These are phyloP conservation scores for Ogataea philodendri DNA, from an alignment of 805 yeast species.

Conservation along the genomic window DNA sequence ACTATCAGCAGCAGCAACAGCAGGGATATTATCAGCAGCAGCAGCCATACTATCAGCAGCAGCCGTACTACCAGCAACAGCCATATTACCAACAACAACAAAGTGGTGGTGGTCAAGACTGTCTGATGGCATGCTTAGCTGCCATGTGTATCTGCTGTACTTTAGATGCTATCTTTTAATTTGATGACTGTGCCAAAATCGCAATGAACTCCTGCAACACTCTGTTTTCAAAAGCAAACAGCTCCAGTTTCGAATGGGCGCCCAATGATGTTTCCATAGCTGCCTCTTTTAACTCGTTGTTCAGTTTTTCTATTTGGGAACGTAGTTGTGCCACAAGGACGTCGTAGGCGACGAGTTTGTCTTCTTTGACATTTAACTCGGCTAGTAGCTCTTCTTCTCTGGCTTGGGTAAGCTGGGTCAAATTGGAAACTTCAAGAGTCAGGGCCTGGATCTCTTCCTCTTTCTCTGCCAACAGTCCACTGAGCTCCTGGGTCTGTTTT, in stretches of 20 bases:
- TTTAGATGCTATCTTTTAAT: conserved; percentile 47
- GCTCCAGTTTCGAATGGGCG: conserved; percentile 20
- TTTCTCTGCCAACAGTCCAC: conserved; percentile 10
- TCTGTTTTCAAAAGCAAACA: conserved; percentile 19
- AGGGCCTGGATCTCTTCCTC: conserved; percentile 12
- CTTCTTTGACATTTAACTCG: conserved; percentile 9
- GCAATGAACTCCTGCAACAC: conserved; percentile 15
- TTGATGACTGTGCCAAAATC: conserved; percentile 16
- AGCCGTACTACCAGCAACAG: conserved; percentile 39
- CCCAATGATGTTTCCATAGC: conserved; percentile 23
- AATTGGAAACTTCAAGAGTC: conserved; percentile 9
- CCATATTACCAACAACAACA: conserved; percentile 43
- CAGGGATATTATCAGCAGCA: conserved; percentile 21
- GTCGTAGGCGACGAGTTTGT: conserved; percentile 12
- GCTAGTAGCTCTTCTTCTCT: conserved; percentile 8
- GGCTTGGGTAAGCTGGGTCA: conserved; percentile 5
- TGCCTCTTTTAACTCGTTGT: conserved; percentile 13
- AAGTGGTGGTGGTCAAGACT: conserved; percentile 36
- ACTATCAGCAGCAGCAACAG: conserved; percentile 35
- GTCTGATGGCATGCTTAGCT: conserved; percentile 53
- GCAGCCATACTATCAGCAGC: conserved; percentile 28
- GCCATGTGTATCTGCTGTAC: conserved; percentile 57
- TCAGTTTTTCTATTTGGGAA: conserved; percentile 12
- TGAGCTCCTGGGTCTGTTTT: conserved; percentile 11
- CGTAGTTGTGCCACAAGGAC: conserved; percentile 10